These are phyloP conservation scores for Suillus spraguei DNA, from an alignment of 768 basidiomycete species.

Conservation along the genomic window DNA sequence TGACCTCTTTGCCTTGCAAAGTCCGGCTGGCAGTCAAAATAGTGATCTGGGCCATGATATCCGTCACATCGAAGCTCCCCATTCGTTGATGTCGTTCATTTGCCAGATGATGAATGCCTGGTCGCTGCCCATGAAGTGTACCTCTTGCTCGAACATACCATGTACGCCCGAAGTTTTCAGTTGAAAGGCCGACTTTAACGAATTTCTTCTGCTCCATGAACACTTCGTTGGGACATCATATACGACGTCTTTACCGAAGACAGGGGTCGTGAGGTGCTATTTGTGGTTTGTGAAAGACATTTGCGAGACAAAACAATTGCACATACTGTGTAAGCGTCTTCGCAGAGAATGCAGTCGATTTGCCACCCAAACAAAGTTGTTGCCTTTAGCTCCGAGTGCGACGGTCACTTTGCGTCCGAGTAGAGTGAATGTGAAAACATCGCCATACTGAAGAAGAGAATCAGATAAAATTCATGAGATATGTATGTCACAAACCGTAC, in stretches of 20 bases:
- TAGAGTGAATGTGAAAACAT: conserved; percentile 95
- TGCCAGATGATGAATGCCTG: conserved; percentile 63
- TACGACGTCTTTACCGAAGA: conserved; percentile 97
- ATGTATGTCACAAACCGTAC: conserved; percentile 37
- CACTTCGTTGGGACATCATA: conserved; percentile 93
- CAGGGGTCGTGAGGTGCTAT: conserved; percentile 89
- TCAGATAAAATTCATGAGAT: conserved; percentile 1
- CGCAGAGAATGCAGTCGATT: conserved; percentile 91
- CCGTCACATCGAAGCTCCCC: conserved; percentile 79
- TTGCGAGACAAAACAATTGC: no score
- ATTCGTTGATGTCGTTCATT: conserved; percentile 67
- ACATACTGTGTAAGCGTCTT: conserved; percentile 92
- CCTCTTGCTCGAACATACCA: conserved; percentile 78
- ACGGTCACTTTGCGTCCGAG: conserved; percentile 91
- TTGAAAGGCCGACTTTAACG: conserved; percentile 93
- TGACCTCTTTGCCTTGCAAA: conserved; percentile 91
- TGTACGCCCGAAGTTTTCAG: conserved; percentile 89
- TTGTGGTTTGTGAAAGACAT: conserved; percentile 8
- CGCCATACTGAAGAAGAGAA: conserved; percentile 68
- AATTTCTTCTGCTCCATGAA: conserved; percentile 99
- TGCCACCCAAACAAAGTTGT: conserved; percentile 92
- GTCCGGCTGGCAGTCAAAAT: conserved; percentile 94
- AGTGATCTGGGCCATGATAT: conserved; percentile 83
- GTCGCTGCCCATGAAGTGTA: conserved; percentile 72
- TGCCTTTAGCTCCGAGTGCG: conserved; percentile 87